These are phyloP conservation scores for Fragilaria crotonensis DNA, from an alignment of 108 stramenopile species.

Conservation along the genomic window DNA sequence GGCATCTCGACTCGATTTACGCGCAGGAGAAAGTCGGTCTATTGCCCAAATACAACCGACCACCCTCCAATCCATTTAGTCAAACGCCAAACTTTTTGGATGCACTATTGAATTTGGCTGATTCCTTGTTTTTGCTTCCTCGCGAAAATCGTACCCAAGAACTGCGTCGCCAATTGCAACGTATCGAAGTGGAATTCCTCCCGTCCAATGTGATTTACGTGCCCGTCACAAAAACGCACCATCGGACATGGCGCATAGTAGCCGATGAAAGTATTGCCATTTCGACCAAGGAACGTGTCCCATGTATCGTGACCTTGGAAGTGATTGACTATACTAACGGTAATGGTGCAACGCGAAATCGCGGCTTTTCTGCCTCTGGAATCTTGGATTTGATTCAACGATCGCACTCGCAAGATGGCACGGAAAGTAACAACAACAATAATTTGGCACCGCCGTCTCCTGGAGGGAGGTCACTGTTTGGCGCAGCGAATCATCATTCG, in stretches of 20 bases:
- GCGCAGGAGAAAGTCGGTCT: conserved; percentile 51
- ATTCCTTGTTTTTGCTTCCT: conserved; percentile 51
- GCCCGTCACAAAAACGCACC: conserved; percentile 60
- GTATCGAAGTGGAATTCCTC: conserved; percentile 61
- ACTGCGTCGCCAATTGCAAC: conserved; percentile 40
- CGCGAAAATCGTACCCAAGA: conserved; percentile 43
- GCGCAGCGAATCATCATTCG: neutral
- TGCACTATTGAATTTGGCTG: conserved; percentile 65
- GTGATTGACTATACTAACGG: conserved; percentile 85
- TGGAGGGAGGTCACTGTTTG: neutral
- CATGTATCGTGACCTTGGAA: conserved; percentile 87
- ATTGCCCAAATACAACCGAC: conserved; percentile 28
- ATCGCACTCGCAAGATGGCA: neutral
- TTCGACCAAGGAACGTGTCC: conserved; percentile 89
- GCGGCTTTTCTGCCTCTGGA: no score
- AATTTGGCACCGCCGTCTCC: neutral
- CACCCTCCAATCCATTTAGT: conserved; percentile 35
- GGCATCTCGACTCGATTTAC: conserved; percentile 51
- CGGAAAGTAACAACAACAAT: neutral
- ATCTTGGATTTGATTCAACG: no score
- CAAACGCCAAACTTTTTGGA: conserved; percentile 70
- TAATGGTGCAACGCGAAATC: no score
- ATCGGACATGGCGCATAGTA: conserved; percentile 84
- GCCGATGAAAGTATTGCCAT: conserved; percentile 80
- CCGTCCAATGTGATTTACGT: conserved; percentile 82